Evolutionary conservation across 2,329 filamentous ascomycete species (phyloP).

Genomic region (Botrytis byssoidea): DNA sequence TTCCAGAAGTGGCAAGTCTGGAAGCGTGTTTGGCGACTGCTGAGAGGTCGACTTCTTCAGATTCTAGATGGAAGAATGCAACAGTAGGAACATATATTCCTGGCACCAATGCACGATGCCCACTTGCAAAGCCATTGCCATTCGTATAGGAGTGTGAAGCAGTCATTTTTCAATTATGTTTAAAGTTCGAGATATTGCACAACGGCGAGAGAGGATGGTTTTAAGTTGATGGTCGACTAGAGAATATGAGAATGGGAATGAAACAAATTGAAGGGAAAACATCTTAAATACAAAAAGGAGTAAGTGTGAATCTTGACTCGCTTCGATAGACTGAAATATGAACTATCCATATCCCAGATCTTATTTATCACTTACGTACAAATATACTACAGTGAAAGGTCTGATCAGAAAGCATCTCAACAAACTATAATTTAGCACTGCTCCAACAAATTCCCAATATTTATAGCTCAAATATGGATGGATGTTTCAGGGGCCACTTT

Average conservation of each 20-base stretch:
- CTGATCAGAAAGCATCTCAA: not conserved
- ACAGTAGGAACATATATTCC: slow-evolving; percentile 53
- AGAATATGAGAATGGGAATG: not conserved
- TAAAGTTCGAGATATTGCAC: not conserved
- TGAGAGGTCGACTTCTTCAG: slow-evolving; percentile 22
- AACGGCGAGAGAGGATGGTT: not conserved
- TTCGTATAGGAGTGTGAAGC: slow-evolving; percentile 1
- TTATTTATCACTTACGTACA: not conserved
- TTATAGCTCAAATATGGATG: not conserved
- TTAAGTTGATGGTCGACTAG: not conserved
- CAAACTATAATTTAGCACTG: not conserved
- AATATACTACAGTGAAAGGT: not conserved
- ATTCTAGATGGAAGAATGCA: slow-evolving; percentile 42
- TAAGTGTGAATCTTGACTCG: not conserved
- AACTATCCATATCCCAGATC: slow-evolving; percentile 7
- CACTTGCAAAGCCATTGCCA: not conserved
- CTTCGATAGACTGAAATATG: not conserved
- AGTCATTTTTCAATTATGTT: not conserved
- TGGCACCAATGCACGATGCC: slow-evolving; percentile 25
- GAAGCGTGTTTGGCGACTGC: slow-evolving; percentile 41
- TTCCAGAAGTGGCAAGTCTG: slow-evolving; percentile 49
- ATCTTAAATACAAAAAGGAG: not conserved
- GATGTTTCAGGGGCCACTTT: not conserved
- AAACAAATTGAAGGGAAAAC: not conserved
- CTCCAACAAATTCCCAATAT: not conserved